Evolutionary conservation across 441 rosid species (phyloP), one percentile per base, ranked within the genome.

Genomic region (Flueggea neowawraea): DNA sequence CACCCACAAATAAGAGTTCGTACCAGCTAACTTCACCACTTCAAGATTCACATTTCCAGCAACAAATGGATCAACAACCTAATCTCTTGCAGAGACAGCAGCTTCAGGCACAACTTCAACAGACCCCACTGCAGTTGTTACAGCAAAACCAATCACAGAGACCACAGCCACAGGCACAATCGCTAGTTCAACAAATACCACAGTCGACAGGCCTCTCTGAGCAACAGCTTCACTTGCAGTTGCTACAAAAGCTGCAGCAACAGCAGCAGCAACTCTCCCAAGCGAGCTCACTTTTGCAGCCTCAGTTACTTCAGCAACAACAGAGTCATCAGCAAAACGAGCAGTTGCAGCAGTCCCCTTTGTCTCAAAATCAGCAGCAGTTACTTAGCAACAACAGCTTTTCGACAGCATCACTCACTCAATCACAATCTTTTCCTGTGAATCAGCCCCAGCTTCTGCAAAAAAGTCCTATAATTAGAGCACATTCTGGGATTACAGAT

Each of bases 171-270:
- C 72, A 56, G 10, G 28, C 28, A 36, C 93, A 81, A 61, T 71
- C 79, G 0, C 95, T 80, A 58, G 63, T 80, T 62, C 91, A 77
- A 68, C 96, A 83, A 58, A 58, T 84, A 55, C 57, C 89, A 17
- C 89, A 79, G 69, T 36, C 41, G 9, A 70, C 77, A 55, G 69
- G 80, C 61, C 80, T 83, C 73, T 73, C 92, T 7, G 96, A 90
- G 52, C 92, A 93, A 50, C 95, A 93, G 69, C 73, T 82, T 75
- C 97, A 90, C 10, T 66, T 85, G 61, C 98, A 95, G 66, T 70
- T 89, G 70, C 78, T 89, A 12, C 99, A 91, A 75, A 86, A 84
- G 69, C 54, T 87, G 68, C 99, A 87, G 78, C 87, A 89, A 63
- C 89, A 80, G 57, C 87, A 89, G 63, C 89, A 78, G 66, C 90